phyloP scores from a whole-genome alignment of 495 filamentous ascomycete genomes.

The Penicillium roqueforti region DNA sequence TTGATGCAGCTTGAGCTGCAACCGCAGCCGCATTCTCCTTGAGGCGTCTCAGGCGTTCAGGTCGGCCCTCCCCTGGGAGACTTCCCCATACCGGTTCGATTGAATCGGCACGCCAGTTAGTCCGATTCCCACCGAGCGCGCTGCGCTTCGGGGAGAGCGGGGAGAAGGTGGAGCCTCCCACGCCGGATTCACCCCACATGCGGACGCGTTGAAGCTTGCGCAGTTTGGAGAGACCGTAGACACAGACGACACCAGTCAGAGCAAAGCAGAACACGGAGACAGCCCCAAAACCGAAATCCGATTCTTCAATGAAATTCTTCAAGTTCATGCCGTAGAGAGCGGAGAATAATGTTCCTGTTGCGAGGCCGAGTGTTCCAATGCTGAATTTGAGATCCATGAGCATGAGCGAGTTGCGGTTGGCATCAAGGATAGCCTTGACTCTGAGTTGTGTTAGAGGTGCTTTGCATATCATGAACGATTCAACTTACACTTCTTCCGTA shows the following conservation, averaged over 20 bases:
- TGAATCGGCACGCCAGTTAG: conserved; percentile 46
- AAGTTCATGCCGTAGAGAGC: conserved; percentile 99
- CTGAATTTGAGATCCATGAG: conserved; percentile 94
- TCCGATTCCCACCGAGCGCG: conserved; percentile 20
- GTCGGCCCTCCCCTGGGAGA: conserved; percentile 43
- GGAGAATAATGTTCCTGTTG: conserved; percentile 87
- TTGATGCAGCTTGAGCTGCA: conserved; percentile 20
- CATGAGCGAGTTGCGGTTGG: conserved; percentile 97
- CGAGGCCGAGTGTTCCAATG: conserved; percentile 87
- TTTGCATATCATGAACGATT: background rate
- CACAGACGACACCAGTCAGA: conserved; percentile 70
- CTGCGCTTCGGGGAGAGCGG: conserved; percentile 28
- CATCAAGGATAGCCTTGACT: conserved; percentile 94
- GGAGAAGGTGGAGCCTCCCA: conserved; percentile 31
- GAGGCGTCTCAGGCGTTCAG: conserved; percentile 40
- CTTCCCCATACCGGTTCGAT: conserved; percentile 45
- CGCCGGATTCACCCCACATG: conserved; percentile 64
- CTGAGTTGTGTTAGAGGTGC: conserved; percentile 39
- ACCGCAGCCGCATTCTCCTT: conserved; percentile 33
- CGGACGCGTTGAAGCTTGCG: conserved; percentile 83
- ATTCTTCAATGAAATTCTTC: conserved; percentile 97
- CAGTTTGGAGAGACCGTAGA: conserved; percentile 75
- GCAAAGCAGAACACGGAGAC: conserved; percentile 67
- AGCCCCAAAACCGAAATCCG: conserved; percentile 77
- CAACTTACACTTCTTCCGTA: conserved; percentile 90